These are phyloP conservation scores for Rhizoclosmatium sp. DNA, from an alignment of 192 early-diverging fungal genomes.

Conservation along the genomic window DNA sequence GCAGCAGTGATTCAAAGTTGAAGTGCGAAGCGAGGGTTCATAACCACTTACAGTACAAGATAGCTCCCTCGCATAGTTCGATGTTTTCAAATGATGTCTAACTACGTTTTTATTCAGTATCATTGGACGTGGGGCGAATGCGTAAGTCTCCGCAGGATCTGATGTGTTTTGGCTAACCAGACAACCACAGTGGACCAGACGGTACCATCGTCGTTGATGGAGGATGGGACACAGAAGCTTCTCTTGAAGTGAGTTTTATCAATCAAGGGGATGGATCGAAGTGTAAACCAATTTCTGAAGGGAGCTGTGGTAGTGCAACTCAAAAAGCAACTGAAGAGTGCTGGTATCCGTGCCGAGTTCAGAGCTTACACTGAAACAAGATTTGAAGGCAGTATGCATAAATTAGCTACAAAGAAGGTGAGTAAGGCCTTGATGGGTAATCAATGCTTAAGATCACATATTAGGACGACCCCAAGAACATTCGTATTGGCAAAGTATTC, in stretches of 20 bases:
- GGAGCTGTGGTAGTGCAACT: conserved; percentile 7
- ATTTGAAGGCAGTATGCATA: conserved; percentile 16
- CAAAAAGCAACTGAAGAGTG: conserved; percentile 15
- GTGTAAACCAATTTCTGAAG: neutral
- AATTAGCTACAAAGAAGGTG: neutral
- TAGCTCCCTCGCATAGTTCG: too few relatives aligned
- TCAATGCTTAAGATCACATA: neutral
- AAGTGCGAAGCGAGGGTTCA: too few relatives aligned
- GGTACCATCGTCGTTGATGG: neutral
- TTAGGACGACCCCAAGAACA: neutral
- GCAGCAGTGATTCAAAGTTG: too few relatives aligned
- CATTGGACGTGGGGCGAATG: too few relatives aligned
- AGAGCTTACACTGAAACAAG: conserved; percentile 34
- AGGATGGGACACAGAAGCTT: conserved; percentile 25
- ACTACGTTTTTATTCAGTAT: too few relatives aligned
- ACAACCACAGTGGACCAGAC: neutral
- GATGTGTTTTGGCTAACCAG: too few relatives aligned
- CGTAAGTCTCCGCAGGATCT: too few relatives aligned
- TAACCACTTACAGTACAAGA: too few relatives aligned
- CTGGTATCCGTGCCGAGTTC: conserved; percentile 26
- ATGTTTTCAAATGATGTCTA: too few relatives aligned
- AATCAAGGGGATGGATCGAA: too few relatives aligned
- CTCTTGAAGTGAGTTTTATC: neutral
- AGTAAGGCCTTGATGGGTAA: too few relatives aligned
- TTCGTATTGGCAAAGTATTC: conserved; percentile 8